Evolutionary conservation across 202 grass and related monocot genomes (phyloP).

Genomic region (Zizania palustris): DNA sequence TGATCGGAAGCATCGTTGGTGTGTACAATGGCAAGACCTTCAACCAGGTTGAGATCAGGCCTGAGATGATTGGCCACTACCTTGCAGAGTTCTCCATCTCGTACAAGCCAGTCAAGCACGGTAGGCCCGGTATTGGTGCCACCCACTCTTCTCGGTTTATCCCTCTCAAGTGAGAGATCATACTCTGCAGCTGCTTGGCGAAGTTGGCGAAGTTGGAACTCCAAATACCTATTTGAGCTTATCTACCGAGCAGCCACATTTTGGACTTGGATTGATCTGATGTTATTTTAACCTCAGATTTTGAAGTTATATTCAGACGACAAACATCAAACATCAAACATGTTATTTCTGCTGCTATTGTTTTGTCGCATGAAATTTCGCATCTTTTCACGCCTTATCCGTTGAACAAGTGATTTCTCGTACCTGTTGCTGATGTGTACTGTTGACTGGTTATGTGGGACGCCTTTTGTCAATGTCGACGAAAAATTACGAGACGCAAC

Average conservation of each 20-base stretch:
- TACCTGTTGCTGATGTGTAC: not conserved
- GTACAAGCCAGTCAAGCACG: constrained; percentile 99
- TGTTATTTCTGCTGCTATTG: not conserved
- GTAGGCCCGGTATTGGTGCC: constrained; percentile 90
- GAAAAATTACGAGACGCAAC: too few species aligned
- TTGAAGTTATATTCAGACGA: not conserved
- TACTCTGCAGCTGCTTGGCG: constrained; percentile 1
- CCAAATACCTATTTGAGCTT: constrained; percentile 6
- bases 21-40: constrained; percentile 94
- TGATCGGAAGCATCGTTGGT: constrained; percentile 87
- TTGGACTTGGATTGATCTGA: not conserved
- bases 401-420: not conserved
- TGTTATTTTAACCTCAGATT: constrained; percentile 33
- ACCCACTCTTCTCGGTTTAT: constrained; percentile 98
- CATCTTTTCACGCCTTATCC: too few species aligned
- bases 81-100: constrained; percentile 93
- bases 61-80: constrained; percentile 99
- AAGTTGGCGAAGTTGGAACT: not conserved
- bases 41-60: constrained; percentile 95
- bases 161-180: constrained; percentile 75
- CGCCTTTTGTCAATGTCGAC: too few species aligned
- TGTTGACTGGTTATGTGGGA: too few species aligned
- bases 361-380: too few species aligned
- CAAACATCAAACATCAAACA: not conserved
- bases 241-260: not conserved